phyloP scores from a whole-genome alignment of 1,139 yeast genomes.

The Eremothecium gossypii region DNA sequence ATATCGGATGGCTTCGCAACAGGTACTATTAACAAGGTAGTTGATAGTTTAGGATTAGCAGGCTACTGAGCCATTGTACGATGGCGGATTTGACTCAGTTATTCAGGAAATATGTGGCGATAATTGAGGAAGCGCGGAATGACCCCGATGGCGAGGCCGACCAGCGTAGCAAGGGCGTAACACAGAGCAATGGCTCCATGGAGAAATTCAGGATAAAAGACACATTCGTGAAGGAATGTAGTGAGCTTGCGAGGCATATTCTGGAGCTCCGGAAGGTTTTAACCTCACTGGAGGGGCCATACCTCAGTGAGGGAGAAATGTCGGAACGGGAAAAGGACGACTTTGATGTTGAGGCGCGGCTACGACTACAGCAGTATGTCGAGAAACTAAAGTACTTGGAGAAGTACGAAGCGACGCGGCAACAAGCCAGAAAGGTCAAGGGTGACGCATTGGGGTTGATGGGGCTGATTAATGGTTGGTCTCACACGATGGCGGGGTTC shows the following conservation, averaged over 20 bases:
- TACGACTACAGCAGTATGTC: slow-evolving; percentile 41
- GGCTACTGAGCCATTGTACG: background rate
- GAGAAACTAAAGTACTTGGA: slow-evolving; percentile 44
- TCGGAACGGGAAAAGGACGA: slow-evolving; percentile 42
- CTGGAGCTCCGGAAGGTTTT: slow-evolving; percentile 36
- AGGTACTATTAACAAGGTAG: background rate
- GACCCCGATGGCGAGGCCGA: background rate
- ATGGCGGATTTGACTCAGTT: slow-evolving; percentile 49
- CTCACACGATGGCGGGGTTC: slow-evolving; percentile 8
- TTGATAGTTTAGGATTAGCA: background rate
- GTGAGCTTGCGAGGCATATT: slow-evolving; percentile 37
- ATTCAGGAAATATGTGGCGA: slow-evolving; percentile 41
- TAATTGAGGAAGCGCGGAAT: slow-evolving; percentile 30
- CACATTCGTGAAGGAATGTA: slow-evolving; percentile 44
- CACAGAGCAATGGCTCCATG: slow-evolving; percentile 25
- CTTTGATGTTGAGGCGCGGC: slow-evolving; percentile 46
- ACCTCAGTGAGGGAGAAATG: slow-evolving; percentile 34
- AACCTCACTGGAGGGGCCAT: slow-evolving; percentile 35
- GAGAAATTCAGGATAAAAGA: slow-evolving; percentile 33
- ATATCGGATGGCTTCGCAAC: no score
- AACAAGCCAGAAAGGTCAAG: slow-evolving; percentile 16
- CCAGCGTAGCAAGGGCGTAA: slow-evolving; percentile 15
- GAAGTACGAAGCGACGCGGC: slow-evolving; percentile 40
- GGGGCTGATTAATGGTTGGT: slow-evolving; percentile 5
- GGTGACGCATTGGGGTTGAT: slow-evolving; percentile 5